phyloP scores from a whole-genome alignment of 2,329 filamentous ascomycete species.

The Ramichloridium luteum region DNA sequence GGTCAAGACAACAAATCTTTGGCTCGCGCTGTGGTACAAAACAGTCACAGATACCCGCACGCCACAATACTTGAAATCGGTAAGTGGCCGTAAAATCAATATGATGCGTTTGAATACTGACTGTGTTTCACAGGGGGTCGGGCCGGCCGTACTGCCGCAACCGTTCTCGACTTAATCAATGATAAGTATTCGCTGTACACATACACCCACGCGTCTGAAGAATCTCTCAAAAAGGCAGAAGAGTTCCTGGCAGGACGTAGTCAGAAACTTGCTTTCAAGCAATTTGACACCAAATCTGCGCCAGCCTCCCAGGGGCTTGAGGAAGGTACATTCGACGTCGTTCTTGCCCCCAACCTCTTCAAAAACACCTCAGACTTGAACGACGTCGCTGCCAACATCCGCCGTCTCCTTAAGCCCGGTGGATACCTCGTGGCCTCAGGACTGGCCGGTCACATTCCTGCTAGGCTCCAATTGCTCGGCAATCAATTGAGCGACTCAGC shows the following conservation, averaged over 20 bases:
- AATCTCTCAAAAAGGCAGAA: slow-evolving; percentile 29
- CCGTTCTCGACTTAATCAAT: too few species aligned
- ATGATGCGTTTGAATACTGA: too few species aligned
- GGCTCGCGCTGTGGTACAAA: not conserved
- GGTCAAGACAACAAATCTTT: not conserved
- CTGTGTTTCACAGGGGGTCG: too few species aligned
- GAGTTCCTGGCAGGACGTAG: slow-evolving; percentile 18
- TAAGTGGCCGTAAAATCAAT: too few species aligned
- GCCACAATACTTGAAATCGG: not conserved
- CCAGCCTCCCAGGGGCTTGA: slow-evolving; percentile 25
- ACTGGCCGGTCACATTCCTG: not conserved
- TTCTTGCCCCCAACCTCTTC: slow-evolving; percentile 17
- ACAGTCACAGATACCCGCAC: not conserved
- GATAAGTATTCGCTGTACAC: slow-evolving; percentile 34
- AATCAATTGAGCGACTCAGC: slow-evolving; percentile 1
- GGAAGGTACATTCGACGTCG: slow-evolving; percentile 17
- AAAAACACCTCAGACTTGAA: too few species aligned
- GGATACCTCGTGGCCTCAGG: slow-evolving; percentile 9
- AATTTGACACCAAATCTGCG: slow-evolving; percentile 22
- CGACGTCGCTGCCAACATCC: slow-evolving; percentile 13
- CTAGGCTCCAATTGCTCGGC: too few species aligned
- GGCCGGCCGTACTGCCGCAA: too few species aligned
- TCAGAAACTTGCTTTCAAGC: slow-evolving; percentile 22
- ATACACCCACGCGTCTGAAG: slow-evolving; percentile 34
- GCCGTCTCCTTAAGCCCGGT: slow-evolving; percentile 17